Conservation (phyloP, 2,329 filamentous ascomycete genomes). For the Penicillium sp. region DNA sequence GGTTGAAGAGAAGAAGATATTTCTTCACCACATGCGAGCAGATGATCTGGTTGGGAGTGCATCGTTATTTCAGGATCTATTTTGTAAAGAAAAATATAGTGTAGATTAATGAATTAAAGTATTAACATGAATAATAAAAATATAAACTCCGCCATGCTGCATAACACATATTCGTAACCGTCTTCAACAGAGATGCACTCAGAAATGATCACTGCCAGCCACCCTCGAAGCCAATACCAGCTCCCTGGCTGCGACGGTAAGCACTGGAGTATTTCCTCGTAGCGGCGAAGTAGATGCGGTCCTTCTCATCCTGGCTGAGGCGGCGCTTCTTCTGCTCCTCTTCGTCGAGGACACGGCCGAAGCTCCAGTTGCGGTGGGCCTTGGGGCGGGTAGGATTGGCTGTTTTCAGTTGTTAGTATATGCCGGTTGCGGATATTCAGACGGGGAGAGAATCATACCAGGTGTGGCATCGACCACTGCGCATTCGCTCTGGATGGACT, state of each 20-base stretch:
- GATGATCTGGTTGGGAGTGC: not conserved
- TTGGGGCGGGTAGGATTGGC: not conserved
- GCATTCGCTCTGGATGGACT: not conserved
- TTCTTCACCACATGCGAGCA: too few relatives aligned
- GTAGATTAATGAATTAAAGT: not conserved
- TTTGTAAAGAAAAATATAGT: not conserved
- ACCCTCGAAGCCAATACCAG: constrained; percentile 4
- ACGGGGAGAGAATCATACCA: not conserved
- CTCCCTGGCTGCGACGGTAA: constrained; percentile 1
- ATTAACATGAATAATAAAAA: not conserved
- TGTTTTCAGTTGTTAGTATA: not conserved
- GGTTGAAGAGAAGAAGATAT: too few relatives aligned
- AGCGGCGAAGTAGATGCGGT: constrained; percentile 3
- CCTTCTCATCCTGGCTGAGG: constrained; percentile 3
- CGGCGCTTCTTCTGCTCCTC: constrained; percentile 1
- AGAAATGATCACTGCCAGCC: constrained; percentile 1
- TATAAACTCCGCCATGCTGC: not conserved
- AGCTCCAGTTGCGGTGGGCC: not conserved
- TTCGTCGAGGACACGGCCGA: constrained; percentile 1
- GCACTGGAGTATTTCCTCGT: constrained; percentile 3
- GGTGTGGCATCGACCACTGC: not conserved
- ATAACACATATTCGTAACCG: not conserved
- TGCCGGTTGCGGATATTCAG: not conserved
- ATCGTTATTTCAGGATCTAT: not conserved
- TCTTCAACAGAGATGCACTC: not conserved